Percentiles rank a stretch among this genome's conserved stretches.
Evolutionary conservation across 371 early-diverging fungal species (phyloP).

Genomic region (Mortierella sp.): DNA sequence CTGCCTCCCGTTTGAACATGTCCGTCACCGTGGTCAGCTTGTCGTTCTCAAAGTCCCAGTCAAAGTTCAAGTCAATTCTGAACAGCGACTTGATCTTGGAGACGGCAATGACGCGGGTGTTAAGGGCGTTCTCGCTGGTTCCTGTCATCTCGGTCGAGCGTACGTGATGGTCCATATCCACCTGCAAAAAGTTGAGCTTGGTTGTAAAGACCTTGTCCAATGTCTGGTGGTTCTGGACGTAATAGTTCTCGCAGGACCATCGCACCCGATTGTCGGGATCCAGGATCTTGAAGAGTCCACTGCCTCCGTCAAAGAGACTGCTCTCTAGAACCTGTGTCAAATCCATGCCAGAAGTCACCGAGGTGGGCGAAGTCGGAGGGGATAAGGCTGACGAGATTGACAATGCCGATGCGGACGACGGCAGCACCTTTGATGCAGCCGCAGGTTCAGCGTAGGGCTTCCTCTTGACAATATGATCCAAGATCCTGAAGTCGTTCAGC

Average conservation of each 20-base stretch:
- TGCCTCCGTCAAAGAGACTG: conserved; percentile 27
- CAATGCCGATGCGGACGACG: background rate
- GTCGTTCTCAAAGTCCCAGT: conserved; percentile 31
- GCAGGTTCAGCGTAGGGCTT: conserved; percentile 23
- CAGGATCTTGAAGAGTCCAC: conserved; percentile 26
- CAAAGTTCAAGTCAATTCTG: conserved; percentile 35
- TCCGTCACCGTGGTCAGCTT: conserved; percentile 18
- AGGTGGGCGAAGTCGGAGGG: background rate
- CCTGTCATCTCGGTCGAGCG: conserved; percentile 13
- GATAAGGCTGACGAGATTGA: conserved; percentile 1
- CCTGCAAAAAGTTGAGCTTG: conserved; percentile 20
- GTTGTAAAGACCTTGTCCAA: conserved; percentile 31
- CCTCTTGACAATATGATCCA: conserved; percentile 42
- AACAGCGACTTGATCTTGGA: conserved; percentile 32
- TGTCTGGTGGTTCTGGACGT: conserved; percentile 8
- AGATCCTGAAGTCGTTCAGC: conserved; percentile 39
- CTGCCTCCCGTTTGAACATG: conserved; percentile 11
- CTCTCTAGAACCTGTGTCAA: background rate
- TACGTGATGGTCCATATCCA: conserved; percentile 18
- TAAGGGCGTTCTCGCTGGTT: conserved; percentile 19
- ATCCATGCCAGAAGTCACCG: background rate
- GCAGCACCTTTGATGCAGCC: background rate
- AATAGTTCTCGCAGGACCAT: conserved; percentile 37
- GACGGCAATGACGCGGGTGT: conserved; percentile 15
- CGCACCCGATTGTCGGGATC: conserved; percentile 13